Evolutionary conservation across 2,329 filamentous ascomycete species (phyloP), one percentile per base, ranked within the genome.

Genomic region (Hypoxylon sp.): DNA sequence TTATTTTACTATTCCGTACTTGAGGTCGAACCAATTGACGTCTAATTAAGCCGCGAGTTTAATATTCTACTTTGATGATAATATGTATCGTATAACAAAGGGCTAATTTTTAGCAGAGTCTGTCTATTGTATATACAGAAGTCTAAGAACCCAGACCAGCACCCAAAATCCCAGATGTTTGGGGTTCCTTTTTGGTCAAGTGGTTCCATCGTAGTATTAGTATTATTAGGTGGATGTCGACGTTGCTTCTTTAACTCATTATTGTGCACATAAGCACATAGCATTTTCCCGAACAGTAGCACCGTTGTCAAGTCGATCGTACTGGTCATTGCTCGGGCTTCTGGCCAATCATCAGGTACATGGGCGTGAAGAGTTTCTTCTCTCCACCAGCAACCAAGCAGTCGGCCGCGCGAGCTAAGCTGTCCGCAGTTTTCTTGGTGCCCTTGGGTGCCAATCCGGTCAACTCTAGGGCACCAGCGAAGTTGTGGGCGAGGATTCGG

Each of bases 271-370:
- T 66, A 68, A 64, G 65, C 65, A 68, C 65, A 24, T 50, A 37
- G 13, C 43, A 43, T 55, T n/a, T n/a, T n/a, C n/a, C 26, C n/a
- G 11, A 43, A 46, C n/a, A 39, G 11, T n/a, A 15, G 28, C 48
- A 37, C 41, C 13, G 17, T 28, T 28, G 11, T 47, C 26, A 43
- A 30, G 17, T 30, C n/a, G 3, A 8, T 19, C 3, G 4, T 41
- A 20, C 44, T 19, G 50, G 53, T 70, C 75, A 80, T 70, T 80
- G 75, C 53, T 72, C 72, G 3, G 94, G 93, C 85, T 97, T 97
- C 80, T 92, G 89, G 64, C 88, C 94, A 62, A 97, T 87, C 92
- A 97, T 97, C 75, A 98, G 83, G 81, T 97, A 97, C 94, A 98
- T 98, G 59, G 94, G 94, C 1, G 94, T 98, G 81, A 98, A 98